phyloP scores from a whole-genome alignment of 768 basidiomycete genomes.

The Suillus clintonianus region DNA sequence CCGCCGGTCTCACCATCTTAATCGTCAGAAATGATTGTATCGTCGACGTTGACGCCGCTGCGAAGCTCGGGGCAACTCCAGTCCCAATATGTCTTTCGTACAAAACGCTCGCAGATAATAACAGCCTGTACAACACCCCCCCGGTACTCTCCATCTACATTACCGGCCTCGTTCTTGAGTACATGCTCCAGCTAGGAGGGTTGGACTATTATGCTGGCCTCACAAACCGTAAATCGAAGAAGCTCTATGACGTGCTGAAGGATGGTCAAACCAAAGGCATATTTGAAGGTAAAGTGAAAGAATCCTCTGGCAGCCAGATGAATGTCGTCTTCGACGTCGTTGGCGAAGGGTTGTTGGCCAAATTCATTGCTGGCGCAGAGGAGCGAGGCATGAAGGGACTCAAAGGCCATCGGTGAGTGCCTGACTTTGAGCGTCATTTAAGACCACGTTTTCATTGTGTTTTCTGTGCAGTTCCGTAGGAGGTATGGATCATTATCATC shows the following conservation, averaged over 20 bases:
- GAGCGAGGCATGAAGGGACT: constrained; percentile 77
- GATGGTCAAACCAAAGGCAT: constrained; percentile 73
- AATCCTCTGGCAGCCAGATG: constrained; percentile 89
- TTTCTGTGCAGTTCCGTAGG: constrained; percentile 50
- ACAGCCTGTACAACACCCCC: constrained; percentile 91
- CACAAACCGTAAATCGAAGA: constrained; percentile 74
- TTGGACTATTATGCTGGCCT: constrained; percentile 61
- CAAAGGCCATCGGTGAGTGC: constrained; percentile 87
- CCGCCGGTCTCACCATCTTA: constrained; percentile 88
- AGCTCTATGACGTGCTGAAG: constrained; percentile 72
- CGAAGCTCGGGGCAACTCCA: constrained; percentile 66
- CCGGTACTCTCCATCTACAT: constrained; percentile 91
- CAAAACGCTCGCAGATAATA: constrained; percentile 75
- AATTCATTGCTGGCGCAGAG: constrained; percentile 83
- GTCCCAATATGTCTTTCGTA: constrained; percentile 83
- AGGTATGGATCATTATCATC: constrained; percentile 28
- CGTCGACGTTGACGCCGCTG: constrained; percentile 83
- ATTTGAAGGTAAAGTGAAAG: constrained; percentile 69
- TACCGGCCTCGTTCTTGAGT: constrained; percentile 77
- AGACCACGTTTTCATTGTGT: not conserved
- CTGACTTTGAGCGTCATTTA: not conserved
- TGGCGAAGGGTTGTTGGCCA: constrained; percentile 70
- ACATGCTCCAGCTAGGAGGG: constrained; percentile 67
- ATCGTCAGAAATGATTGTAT: constrained; percentile 95
- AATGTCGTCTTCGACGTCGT: constrained; percentile 85